Evolutionary conservation across 2,329 filamentous ascomycete genomes (phyloP).

Genomic region (Botrytis fabae): DNA sequence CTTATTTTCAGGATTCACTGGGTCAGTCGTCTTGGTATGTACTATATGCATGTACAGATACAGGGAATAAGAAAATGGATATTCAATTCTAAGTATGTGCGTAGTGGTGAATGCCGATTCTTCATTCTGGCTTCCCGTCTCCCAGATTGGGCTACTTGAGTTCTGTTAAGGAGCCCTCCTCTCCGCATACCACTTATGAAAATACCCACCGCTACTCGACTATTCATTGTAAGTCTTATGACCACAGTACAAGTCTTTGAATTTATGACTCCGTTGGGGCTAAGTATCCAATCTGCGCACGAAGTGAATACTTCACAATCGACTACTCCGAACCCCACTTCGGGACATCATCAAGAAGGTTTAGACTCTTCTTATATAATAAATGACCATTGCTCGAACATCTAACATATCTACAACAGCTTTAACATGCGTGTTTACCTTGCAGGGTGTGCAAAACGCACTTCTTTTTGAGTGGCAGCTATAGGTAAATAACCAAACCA

Average conservation of each 20-base stretch:
- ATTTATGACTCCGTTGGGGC: neutral
- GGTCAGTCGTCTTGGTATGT: too few relatives aligned
- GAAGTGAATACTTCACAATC: neutral
- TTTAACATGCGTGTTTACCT: neutral
- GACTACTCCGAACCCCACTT: neutral
- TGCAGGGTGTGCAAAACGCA: neutral
- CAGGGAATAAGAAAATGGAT: too few relatives aligned
- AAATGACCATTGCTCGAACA: neutral
- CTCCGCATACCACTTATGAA: neutral
- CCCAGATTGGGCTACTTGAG: too few relatives aligned
- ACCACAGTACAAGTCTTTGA: neutral
- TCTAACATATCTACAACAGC: neutral
- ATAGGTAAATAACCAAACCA: rapidly evolving
- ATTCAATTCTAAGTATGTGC: too few relatives aligned
- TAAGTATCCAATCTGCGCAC: neutral
- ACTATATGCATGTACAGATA: too few relatives aligned
- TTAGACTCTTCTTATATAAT: neutral
- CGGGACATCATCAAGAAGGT: neutral
- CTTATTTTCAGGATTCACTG: too few relatives aligned
- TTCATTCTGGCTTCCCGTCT: too few relatives aligned
- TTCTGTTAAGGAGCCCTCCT: too few relatives aligned
- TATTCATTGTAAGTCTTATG: neutral
- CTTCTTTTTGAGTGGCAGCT: neutral
- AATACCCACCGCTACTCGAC: neutral
- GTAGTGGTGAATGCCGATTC: too few relatives aligned